Conservation (phyloP, 306 rosid genomes). For the Cyamopsis tetragonoloba region DNA sequence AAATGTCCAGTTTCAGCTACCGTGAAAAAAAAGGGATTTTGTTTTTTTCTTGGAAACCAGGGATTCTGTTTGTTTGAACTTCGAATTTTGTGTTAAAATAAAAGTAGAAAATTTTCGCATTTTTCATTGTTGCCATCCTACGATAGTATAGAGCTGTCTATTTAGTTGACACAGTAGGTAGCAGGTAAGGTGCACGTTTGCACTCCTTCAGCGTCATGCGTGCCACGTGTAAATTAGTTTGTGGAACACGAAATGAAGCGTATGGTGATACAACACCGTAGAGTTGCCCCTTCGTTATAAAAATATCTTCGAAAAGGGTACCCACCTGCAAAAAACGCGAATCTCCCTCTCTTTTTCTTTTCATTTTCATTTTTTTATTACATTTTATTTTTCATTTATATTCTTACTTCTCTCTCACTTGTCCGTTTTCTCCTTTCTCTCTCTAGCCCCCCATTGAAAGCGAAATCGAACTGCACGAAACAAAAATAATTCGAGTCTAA, state of each 20-base stretch:
- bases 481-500: slow-evolving; percentile 29
- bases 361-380: neutral
- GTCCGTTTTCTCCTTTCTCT: neutral
- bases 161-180: slow-evolving; percentile 19
- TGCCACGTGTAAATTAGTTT: slow-evolving; percentile 14
- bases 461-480: slow-evolving; percentile 51
- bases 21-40: no score
- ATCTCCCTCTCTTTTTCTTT: slow-evolving; percentile 31
- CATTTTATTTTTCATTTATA: no score
- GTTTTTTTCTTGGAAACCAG: no score
- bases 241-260: neutral
- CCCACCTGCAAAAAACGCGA: slow-evolving; percentile 59
- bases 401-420: neutral
- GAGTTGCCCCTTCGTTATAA: slow-evolving; percentile 29
- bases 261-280: slow-evolving; percentile 25
- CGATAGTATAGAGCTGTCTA: neutral
- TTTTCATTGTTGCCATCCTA: neutral
- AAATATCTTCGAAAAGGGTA: slow-evolving; percentile 39
- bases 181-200: slow-evolving; percentile 21
- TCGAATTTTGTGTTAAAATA: neutral
- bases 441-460: slow-evolving; percentile 38
- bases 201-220: neutral
- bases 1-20: no score
- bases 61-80: no score
- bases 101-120: neutral